These are phyloP conservation scores for Pholiota microspora DNA, from an alignment of 768 basidiomycete species.

Conservation along the genomic window DNA sequence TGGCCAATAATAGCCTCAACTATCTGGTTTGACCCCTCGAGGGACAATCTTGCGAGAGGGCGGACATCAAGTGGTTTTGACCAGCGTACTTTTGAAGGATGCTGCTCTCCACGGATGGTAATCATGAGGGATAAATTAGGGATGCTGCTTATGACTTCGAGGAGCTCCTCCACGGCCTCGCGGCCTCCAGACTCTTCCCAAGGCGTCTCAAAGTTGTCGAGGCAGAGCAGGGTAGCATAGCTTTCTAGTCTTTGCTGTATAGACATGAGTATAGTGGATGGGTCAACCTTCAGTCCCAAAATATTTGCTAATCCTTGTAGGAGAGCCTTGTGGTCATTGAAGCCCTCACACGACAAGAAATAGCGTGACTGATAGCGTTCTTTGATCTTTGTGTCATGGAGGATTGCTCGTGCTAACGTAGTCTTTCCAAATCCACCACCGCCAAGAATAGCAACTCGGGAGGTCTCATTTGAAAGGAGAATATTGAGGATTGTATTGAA, in stretches of 20 bases:
- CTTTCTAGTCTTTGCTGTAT: neutral
- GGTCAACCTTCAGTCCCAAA: neutral
- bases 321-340: neutral
- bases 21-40: neutral
- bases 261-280: neutral
- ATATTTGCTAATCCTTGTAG: neutral
- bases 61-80: neutral
- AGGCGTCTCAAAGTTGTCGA: neutral
- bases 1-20: neutral
- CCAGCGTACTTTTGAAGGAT: neutral
- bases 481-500: neutral
- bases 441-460: slow-evolving; percentile 27
- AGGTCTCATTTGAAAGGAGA: neutral
- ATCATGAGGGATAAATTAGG: neutral
- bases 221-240: neutral
- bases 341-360: slow-evolving; percentile 29
- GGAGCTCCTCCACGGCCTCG: neutral
- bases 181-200: neutral
- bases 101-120: neutral
- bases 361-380: slow-evolving; percentile 19
- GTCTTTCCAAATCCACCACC: slow-evolving; percentile 34
- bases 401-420: slow-evolving; percentile 24
- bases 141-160: neutral
- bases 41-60: neutral
- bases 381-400: slow-evolving; percentile 20